Evolutionary conservation across 129 eudicot genomes (phyloP), one percentile per base, ranked within the genome.

Genomic region (Sambucus nigra): DNA sequence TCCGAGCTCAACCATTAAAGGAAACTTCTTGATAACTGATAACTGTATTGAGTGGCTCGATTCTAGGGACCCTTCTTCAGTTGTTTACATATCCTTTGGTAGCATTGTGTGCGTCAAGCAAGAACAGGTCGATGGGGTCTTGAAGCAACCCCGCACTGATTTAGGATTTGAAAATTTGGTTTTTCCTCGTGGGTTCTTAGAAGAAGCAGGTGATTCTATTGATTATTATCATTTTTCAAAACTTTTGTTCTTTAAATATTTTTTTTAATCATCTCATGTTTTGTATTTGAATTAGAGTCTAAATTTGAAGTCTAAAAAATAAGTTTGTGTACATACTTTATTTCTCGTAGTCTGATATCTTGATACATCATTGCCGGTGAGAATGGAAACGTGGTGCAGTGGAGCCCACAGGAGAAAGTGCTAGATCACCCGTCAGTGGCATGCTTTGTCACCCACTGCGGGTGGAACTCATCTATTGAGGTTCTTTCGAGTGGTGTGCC

Each of bases 401-500:
- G 89, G 87, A 53, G 79, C 35, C 74, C 88, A 35, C 97, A 89
- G 47, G 87, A 77, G 18, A 44, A 69, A 23, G 95, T 89, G 7
- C 61, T 89, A 20, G 49, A 64, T 3, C 95, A 89, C 59, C 64
- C 71, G 3, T 67, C 95, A 0, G 68, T 74, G 16, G 80, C 95
- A 0, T 89, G 88, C 53, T 84, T 84, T 6, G 53, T 84, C 41
- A 81, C 79, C 4, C 97, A 80, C 28, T 88, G 97, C 32, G 97
- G 97, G 4, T 88, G 97, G 97, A 88, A 88, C 68, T 89, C 97
- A 0, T 57, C 93, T 1, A 49, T 89, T 72, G 97, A 89, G 62
- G 82, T 81, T 5, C 25, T 89, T 21, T 60, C 95, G 0, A 65
- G 70, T 16, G 93, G 97, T 21, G 87, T 89, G 16, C 97, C 97